A percentile compares a stretch with the other conserved stretches of the same genome.
phyloP scores from a whole-genome alignment of 768 basidiomycete species.

The Mycena amicta region DNA sequence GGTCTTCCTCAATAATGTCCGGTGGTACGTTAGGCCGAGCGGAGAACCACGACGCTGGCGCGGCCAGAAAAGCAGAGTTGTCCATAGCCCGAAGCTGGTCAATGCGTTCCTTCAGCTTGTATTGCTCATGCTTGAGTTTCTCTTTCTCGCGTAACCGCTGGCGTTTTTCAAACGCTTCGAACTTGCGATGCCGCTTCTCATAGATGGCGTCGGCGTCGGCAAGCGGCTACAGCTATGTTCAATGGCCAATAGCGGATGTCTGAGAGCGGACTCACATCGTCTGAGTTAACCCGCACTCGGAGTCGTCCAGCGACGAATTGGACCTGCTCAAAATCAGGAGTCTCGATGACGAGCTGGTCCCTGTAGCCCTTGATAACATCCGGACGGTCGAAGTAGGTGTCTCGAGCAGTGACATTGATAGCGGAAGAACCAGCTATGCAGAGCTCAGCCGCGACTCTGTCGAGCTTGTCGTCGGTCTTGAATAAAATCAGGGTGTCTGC shows the following conservation, averaged over 20 bases:
- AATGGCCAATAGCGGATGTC: background rate
- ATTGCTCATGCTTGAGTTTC: constrained; percentile 88
- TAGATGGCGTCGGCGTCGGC: constrained; percentile 78
- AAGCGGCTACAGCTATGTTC: constrained; percentile 39
- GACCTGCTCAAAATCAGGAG: constrained; percentile 64
- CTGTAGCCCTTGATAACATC: constrained; percentile 74
- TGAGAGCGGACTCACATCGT: background rate
- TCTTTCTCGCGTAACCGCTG: constrained; percentile 87
- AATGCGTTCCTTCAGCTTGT: constrained; percentile 87
- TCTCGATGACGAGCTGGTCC: constrained; percentile 74
- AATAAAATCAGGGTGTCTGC: constrained; percentile 65
- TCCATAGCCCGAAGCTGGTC: constrained; percentile 83
- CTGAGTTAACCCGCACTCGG: constrained; percentile 17
- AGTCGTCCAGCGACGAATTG: constrained; percentile 55
- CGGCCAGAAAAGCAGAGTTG: constrained; percentile 61
- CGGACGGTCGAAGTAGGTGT: constrained; percentile 77
- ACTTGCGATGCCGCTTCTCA: constrained; percentile 81
- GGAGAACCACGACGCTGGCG: constrained; percentile 64
- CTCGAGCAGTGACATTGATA: constrained; percentile 62
- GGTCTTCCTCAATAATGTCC: constrained; percentile 31
- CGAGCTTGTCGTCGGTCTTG: constrained; percentile 66
- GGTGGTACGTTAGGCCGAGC: constrained; percentile 26
- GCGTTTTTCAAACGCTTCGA: constrained; percentile 84
- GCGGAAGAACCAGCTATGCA: constrained; percentile 35
- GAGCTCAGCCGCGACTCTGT: constrained; percentile 42